Conservation (phyloP, 805 yeast species). For the Nakazawaea pomicola region DNA sequence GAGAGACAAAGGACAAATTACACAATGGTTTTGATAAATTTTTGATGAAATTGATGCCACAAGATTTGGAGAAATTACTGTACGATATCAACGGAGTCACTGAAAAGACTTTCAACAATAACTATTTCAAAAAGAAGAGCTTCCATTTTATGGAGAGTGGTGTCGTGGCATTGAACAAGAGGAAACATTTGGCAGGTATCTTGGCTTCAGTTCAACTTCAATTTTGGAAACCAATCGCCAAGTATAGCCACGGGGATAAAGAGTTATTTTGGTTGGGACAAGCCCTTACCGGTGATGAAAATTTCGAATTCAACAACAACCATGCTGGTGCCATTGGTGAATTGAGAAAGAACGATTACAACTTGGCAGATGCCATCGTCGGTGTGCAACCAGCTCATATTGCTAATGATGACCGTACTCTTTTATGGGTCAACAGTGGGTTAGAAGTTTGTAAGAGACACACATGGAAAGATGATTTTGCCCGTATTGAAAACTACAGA, state of each 20-base stretch:
- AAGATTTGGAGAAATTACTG: conserved; percentile 7
- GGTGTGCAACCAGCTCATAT: conserved; percentile 53
- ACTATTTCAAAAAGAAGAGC: conserved; percentile 33
- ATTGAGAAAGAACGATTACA: conserved; percentile 24
- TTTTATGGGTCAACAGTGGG: conserved; percentile 71
- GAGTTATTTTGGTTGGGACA: conserved; percentile 75
- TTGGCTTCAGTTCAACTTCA: conserved; percentile 39
- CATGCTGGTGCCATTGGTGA: conserved; percentile 56
- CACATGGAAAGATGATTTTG: conserved; percentile 34
- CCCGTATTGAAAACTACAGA: conserved; percentile 23
- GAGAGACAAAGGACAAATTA: conserved; percentile 27
- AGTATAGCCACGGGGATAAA: conserved; percentile 71
- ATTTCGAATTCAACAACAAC: conserved; percentile 42
- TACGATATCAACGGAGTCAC: conserved; percentile 27
- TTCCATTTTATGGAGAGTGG: conserved; percentile 48
- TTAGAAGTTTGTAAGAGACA: conserved; percentile 51
- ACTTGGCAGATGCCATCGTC: conserved; percentile 6
- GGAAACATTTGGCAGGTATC: conserved; percentile 44
- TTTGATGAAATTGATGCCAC: conserved; percentile 42
- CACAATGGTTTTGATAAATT: conserved; percentile 36
- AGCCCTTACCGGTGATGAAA: conserved; percentile 49
- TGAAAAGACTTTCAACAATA: conserved; percentile 31
- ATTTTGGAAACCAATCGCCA: conserved; percentile 35
- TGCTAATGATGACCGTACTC: conserved; percentile 41
- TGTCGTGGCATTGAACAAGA: conserved; percentile 40